Base-by-base conservation (phyloP, 441 rosid genomes). In the Croton setiger region DNA sequence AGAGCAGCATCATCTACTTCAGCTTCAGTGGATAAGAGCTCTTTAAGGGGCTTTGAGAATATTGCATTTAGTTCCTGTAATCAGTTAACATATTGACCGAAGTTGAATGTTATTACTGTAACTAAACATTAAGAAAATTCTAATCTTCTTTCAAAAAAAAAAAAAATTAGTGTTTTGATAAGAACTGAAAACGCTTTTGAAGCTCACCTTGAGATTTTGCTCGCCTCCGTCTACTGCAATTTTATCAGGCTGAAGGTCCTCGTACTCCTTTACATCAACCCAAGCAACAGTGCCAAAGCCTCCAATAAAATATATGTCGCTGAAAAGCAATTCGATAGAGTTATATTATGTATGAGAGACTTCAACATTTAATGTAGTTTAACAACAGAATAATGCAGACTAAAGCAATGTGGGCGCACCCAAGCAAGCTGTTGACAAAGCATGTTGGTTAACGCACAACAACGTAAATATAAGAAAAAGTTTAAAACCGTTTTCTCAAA, bases 221-320 rank as follows among this genome's bases (percentile, higher is more conserved):
- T 92, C 97, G 17, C 90, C 99, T 35, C 98, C 99, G 72, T 92
- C 87, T 37, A 90, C 95, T 49, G 99, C 97, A 66, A 95, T 95
- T 78, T 85, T 95, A 79, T 95, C 99, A 18, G 99, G 99, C 45
- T 80, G 80, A 79, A 95, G 75, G 51, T 85, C 79, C 72, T 92
- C 91, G 2, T 89, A 92, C 84, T 95, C 98, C 79, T 83, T 84
- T 45, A 90, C 96, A 84, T 92, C 88, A 21, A 95, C 96, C 99
- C 99, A 95, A 51, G 96, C 99, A 71, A 95, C 96, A 4, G 99
- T 92, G 62, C 99, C 99, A 78, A 95, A 95, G 71, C 99, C 99
- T 79, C 99, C 99, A 63, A 95, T 90, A 77, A 95, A 95, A 75
- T 92, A 95, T 77, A 95, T 90, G 80, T 95, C 99, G 75, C 98